A percentile compares a stretch with the other conserved stretches of the same genome.
phyloP scores from a whole-genome alignment of 2,329 filamentous ascomycete species.

The Aspergillus viridinutans region DNA sequence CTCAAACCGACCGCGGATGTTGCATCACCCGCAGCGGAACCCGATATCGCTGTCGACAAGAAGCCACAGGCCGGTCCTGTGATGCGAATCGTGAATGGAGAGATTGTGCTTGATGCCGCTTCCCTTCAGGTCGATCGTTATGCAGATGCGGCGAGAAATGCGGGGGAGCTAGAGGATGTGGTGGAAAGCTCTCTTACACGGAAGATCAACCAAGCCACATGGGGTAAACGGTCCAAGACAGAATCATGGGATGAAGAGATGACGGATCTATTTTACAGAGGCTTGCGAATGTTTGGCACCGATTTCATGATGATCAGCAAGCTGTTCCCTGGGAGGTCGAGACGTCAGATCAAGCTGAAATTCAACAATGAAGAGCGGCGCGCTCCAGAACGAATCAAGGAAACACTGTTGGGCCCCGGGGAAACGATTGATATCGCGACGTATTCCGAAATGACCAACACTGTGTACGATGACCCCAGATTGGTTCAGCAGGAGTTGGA shows the following conservation, averaged over 20 bases:
- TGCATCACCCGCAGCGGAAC: conserved; percentile 17
- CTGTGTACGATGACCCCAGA: conserved; percentile 39
- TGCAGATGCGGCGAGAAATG: conserved; percentile 47
- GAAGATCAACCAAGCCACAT: conserved; percentile 44
- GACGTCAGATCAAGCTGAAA: conserved; percentile 62
- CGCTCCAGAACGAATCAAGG: conserved; percentile 51
- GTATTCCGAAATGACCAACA: conserved; percentile 46
- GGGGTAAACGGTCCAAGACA: conserved; percentile 48
- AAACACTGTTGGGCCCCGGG: conserved; percentile 46
- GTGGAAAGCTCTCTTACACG: conserved; percentile 45
- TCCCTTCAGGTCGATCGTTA: conserved; percentile 55
- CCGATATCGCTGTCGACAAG: conserved; percentile 17
- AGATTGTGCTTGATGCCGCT: conserved; percentile 51
- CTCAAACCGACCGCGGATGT: conserved; percentile 26
- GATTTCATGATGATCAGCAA: conserved; percentile 63
- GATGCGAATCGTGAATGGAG: conserved; percentile 54
- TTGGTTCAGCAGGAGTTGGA: conserved; percentile 40
- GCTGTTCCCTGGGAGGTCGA: conserved; percentile 56
- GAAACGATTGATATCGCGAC: conserved; percentile 42
- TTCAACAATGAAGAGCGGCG: conserved; percentile 59
- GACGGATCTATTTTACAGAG: conserved; percentile 60
- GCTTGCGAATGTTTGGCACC: conserved; percentile 59
- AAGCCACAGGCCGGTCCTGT: conserved; percentile 40
- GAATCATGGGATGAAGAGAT: conserved; percentile 55
- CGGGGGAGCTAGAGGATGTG: conserved; percentile 44